phyloP scores from a whole-genome alignment of 1,284 basidiomycete species.

The Ganoderma lucidum region DNA sequence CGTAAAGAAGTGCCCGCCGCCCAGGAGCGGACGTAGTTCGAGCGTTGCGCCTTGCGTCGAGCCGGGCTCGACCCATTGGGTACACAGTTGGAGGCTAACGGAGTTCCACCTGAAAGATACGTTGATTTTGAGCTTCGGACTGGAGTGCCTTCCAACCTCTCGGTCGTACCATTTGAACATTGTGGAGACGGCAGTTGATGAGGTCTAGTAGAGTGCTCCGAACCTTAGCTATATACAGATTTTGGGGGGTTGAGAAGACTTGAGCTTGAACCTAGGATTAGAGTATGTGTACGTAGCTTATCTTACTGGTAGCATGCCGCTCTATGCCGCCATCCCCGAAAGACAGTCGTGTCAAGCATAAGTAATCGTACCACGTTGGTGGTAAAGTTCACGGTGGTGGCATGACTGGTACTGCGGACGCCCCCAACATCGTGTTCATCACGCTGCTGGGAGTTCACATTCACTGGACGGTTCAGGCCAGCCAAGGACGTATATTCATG shows the following conservation, averaged over 20 bases:
- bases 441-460: neutral
- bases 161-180: neutral
- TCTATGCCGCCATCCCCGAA: neutral
- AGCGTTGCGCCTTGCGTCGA: neutral
- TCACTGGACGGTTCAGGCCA: neutral
- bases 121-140: slow-evolving; percentile 3
- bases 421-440: neutral
- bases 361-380: neutral
- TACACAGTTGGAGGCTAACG: slow-evolving; percentile 4
- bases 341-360: neutral
- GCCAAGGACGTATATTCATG: neutral
- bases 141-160: neutral
- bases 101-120: neutral
- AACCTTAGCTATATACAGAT: neutral
- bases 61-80: slow-evolving; percentile 2
- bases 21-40: neutral
- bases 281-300: no score
- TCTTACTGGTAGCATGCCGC: no score
- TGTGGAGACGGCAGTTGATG: neutral
- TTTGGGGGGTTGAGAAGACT: neutral
- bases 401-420: neutral
- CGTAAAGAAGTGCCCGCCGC: neutral
- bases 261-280: neutral
- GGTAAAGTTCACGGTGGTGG: neutral
- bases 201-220: neutral